These are phyloP conservation scores for Nitzschia sp. DNA, from an alignment of 108 stramenopile genomes.

Conservation along the genomic window DNA sequence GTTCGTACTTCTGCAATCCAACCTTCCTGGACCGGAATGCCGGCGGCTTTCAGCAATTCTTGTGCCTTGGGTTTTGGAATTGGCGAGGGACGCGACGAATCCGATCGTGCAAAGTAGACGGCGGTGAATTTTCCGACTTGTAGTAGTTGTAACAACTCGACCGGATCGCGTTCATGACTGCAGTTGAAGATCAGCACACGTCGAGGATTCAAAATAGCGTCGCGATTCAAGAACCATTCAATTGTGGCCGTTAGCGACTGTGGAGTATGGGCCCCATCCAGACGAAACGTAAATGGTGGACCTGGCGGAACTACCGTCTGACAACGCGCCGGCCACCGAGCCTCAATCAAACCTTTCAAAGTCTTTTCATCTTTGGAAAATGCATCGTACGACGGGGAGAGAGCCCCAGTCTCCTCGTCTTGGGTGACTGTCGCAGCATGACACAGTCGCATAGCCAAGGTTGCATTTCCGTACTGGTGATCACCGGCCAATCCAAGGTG, in stretches of 20 bases:
- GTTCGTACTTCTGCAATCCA: neutral
- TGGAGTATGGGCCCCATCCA: slow-evolving; percentile 83
- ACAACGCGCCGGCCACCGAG: slow-evolving; percentile 82
- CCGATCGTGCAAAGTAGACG: slow-evolving; percentile 67
- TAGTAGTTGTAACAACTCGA: slow-evolving; percentile 57
- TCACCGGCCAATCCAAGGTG: slow-evolving; percentile 55
- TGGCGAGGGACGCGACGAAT: slow-evolving; percentile 71
- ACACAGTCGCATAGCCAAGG: slow-evolving; percentile 67
- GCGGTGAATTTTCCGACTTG: slow-evolving; percentile 34
- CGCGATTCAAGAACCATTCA: slow-evolving; percentile 49
- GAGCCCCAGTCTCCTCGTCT: neutral
- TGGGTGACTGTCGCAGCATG: slow-evolving; percentile 24
- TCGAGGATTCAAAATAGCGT: neutral
- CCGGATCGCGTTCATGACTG: slow-evolving; percentile 82
- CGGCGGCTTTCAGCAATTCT: slow-evolving; percentile 40
- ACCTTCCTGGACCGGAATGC: slow-evolving; percentile 20
- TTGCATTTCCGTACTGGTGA: slow-evolving; percentile 79
- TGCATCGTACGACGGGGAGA: neutral
- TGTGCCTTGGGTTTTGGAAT: slow-evolving; percentile 48
- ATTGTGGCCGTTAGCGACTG: slow-evolving; percentile 67
- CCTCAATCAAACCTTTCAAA: slow-evolving; percentile 44
- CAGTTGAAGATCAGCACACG: slow-evolving; percentile 75
- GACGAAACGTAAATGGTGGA: slow-evolving; percentile 24
- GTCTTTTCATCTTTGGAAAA: neutral
- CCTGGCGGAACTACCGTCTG: slow-evolving; percentile 42